phyloP scores from a whole-genome alignment of 148 eudicot species.

The Cornus florida region DNA sequence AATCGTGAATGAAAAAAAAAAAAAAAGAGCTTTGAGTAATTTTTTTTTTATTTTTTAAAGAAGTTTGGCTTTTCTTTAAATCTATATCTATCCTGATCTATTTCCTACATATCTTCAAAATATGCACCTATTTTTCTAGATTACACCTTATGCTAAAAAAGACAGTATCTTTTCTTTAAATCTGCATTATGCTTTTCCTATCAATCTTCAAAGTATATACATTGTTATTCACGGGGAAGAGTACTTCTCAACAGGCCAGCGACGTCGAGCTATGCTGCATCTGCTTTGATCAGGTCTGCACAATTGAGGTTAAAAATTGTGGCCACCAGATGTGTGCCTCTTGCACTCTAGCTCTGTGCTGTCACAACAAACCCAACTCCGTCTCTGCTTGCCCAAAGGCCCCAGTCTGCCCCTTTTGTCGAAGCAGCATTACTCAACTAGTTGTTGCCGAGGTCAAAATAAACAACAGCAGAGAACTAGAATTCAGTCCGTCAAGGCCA shows the following conservation, averaged over 20 bases:
- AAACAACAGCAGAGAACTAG: conserved; percentile 4
- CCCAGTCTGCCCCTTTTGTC: conserved; percentile 35
- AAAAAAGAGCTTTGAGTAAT: too few relatives aligned
- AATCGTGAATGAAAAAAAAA: background rate
- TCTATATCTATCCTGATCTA: too few relatives aligned
- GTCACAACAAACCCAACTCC: conserved; percentile 24
- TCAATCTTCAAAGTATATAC: too few relatives aligned
- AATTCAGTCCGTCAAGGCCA: conserved; percentile 28
- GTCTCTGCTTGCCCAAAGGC: conserved; percentile 5
- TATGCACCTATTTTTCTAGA: too few relatives aligned
- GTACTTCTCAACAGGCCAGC: conserved; percentile 16
- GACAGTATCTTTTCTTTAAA: too few relatives aligned
- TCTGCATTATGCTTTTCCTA: too few relatives aligned
- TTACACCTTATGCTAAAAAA: too few relatives aligned
- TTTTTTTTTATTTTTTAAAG: too few relatives aligned
- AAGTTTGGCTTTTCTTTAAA: too few relatives aligned
- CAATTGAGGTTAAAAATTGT: conserved; percentile 30
- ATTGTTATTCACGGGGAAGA: background rate
- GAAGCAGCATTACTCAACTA: conserved; percentile 27
- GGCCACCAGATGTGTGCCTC: conserved; percentile 37
- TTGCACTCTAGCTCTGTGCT: conserved; percentile 33
- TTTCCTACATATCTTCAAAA: too few relatives aligned
- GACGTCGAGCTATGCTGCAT: conserved; percentile 32
- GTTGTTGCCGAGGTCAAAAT: conserved; percentile 22
- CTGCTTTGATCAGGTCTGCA: conserved; percentile 36